These are phyloP conservation scores for Podospora tetraspora DNA, from an alignment of 495 filamentous ascomycete species.

Conservation along the genomic window DNA sequence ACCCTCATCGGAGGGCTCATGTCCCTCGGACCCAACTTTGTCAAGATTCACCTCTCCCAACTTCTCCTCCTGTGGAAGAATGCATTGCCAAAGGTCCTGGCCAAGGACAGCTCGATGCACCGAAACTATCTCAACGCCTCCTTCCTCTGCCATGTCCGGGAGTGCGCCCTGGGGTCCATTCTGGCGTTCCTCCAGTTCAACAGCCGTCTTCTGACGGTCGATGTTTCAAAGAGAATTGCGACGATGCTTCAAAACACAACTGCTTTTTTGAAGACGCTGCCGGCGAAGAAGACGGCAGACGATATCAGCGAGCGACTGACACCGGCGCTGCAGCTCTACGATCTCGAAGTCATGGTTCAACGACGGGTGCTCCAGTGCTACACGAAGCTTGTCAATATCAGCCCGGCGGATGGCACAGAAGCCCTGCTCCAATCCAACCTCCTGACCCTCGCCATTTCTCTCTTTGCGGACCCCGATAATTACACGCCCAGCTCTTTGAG, in stretches of 20 bases:
- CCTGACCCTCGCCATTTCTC: slow-evolving; percentile 82
- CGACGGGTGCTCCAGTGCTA: slow-evolving; percentile 93
- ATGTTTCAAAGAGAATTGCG: slow-evolving; percentile 89
- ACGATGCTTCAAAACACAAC: slow-evolving; percentile 95
- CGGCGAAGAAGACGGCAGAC: slow-evolving; percentile 78
- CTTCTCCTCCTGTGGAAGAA: slow-evolving; percentile 97
- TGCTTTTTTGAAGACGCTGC: slow-evolving; percentile 76
- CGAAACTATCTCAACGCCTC: slow-evolving; percentile 79
- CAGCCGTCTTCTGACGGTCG: slow-evolving; percentile 80
- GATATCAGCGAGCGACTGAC: slow-evolving; percentile 81
- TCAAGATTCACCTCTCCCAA: slow-evolving; percentile 96
- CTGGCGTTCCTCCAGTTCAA: slow-evolving; percentile 93
- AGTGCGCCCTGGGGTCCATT: slow-evolving; percentile 89
- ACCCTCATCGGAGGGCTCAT: slow-evolving; percentile 94
- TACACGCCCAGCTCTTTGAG: slow-evolving; percentile 79
- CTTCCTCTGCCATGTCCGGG: slow-evolving; percentile 89
- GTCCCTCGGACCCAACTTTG: slow-evolving; percentile 95
- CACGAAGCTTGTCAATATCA: slow-evolving; percentile 79
- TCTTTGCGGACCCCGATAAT: slow-evolving; percentile 90
- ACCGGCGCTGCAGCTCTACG: slow-evolving; percentile 82
- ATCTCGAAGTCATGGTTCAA: slow-evolving; percentile 89
- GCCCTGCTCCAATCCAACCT: slow-evolving; percentile 86
- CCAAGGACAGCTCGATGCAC: slow-evolving; percentile 79
- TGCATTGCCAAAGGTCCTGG: slow-evolving; percentile 86
- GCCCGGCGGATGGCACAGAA: slow-evolving; percentile 73